phyloP scores from a whole-genome alignment of 2,329 filamentous ascomycete species.

The Fusarium praegraminearum region DNA sequence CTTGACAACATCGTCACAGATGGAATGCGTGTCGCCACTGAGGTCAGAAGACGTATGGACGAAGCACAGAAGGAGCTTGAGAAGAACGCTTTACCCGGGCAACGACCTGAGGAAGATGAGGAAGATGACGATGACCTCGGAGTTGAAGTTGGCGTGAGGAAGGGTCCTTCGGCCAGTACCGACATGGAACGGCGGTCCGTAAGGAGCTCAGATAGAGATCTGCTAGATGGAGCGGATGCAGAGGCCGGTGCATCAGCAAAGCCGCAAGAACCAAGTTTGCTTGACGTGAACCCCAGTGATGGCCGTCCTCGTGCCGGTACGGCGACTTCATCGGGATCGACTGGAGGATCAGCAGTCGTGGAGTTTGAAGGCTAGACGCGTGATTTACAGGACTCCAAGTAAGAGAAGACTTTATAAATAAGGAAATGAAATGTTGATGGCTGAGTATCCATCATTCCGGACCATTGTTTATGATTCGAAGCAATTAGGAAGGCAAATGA shows the following conservation, averaged over 20 bases:
- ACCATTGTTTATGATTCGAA: slow-evolving; percentile 16
- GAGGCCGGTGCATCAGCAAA: slow-evolving; percentile 65
- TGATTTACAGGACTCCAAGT: slow-evolving; percentile 1
- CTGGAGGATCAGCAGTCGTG: slow-evolving; percentile 54
- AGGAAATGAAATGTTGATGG: slow-evolving; percentile 29
- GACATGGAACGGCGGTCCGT: slow-evolving; percentile 74
- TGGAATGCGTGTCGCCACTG: slow-evolving; percentile 93
- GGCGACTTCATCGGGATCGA: slow-evolving; percentile 48
- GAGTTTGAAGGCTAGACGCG: slow-evolving; percentile 56
- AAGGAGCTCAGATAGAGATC: slow-evolving; percentile 74
- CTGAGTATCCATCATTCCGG: slow-evolving; percentile 24
- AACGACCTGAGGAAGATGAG: slow-evolving; percentile 76
- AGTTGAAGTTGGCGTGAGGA: slow-evolving; percentile 57
- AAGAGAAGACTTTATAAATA: slow-evolving; percentile 29
- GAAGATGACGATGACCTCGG: slow-evolving; percentile 72
- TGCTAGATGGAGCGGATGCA: slow-evolving; percentile 80
- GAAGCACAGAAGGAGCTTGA: slow-evolving; percentile 94
- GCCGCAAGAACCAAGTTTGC: slow-evolving; percentile 50
- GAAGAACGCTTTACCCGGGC: slow-evolving; percentile 76
- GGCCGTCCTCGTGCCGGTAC: slow-evolving; percentile 47
- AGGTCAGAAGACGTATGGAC: slow-evolving; percentile 92
- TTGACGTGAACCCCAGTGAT: slow-evolving; percentile 50
- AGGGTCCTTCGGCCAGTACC: slow-evolving; percentile 54
- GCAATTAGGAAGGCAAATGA: slow-evolving; percentile 10
- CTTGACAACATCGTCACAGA: slow-evolving; percentile 98